A percentile compares a stretch with the other conserved stretches of the same genome.
phyloP scores from a whole-genome alignment of 306 rosid genomes.

The Cicer cuneatum region DNA sequence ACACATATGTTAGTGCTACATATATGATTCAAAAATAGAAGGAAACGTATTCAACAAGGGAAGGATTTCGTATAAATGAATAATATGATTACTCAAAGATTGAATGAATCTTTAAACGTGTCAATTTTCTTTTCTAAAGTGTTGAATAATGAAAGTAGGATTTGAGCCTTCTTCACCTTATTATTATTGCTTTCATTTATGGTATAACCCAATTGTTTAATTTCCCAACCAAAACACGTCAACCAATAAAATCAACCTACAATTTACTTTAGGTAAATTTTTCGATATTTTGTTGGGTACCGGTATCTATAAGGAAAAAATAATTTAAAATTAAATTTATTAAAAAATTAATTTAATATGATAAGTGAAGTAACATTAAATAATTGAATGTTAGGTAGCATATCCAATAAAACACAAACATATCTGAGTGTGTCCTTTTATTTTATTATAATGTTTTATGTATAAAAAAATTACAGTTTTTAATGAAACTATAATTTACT shows the following conservation, averaged over 20 bases:
- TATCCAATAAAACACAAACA: too few species aligned
- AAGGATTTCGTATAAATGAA: slow-evolving; percentile 26
- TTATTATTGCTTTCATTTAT: slow-evolving; percentile 32
- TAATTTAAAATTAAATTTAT: too few species aligned
- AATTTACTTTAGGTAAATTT: too few species aligned
- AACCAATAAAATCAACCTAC: slow-evolving; percentile 16
- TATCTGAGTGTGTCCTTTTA: too few species aligned
- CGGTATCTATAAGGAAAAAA: too few species aligned
- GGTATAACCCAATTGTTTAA: slow-evolving; percentile 34
- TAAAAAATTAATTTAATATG: too few species aligned
- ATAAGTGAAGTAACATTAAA: too few species aligned
- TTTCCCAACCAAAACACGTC: slow-evolving; percentile 22
- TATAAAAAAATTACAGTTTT: too few species aligned
- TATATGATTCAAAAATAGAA: slow-evolving; percentile 29
- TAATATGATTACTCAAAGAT: slow-evolving; percentile 43
- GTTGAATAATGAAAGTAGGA: slow-evolving; percentile 32
- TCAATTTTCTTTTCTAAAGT: slow-evolving; percentile 6
- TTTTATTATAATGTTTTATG: too few species aligned
- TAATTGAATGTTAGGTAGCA: too few species aligned
- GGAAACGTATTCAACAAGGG: slow-evolving; percentile 40
- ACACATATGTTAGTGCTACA: slow-evolving; percentile 1
- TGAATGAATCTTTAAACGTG: slow-evolving; percentile 33
- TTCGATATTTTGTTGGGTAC: too few species aligned
- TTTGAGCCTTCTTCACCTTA: slow-evolving; percentile 11
- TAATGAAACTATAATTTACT: too few species aligned